These are phyloP conservation scores for Herpomyces periplanetae DNA, from an alignment of 2,329 filamentous ascomycete genomes.

Conservation along the genomic window DNA sequence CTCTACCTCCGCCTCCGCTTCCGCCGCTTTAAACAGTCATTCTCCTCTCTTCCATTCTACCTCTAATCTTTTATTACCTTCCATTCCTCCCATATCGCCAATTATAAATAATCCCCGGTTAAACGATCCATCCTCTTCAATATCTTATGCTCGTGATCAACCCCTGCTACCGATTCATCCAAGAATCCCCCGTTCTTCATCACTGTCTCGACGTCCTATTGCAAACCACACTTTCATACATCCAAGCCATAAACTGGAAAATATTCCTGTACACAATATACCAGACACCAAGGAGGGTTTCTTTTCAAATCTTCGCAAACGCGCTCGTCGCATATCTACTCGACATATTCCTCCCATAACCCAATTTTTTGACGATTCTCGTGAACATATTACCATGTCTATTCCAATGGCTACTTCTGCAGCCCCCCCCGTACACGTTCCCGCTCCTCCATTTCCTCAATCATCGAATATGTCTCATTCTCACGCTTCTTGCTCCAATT, in stretches of 20 bases:
- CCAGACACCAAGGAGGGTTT: constrained; percentile 70
- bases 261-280: constrained; percentile 31
- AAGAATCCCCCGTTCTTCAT: constrained; percentile 87
- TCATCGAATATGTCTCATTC: no score
- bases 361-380: no score
- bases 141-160: constrained; percentile 4
- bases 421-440: no score
- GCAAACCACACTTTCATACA: constrained; percentile 58
- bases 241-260: constrained; percentile 60
- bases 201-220: constrained; percentile 57
- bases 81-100: constrained; percentile 76
- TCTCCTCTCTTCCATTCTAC: constrained; percentile 23
- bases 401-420: no score
- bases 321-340: constrained; percentile 62
- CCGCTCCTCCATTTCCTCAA: no score
- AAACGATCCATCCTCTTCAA: no score
- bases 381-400: no score
- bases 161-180: constrained; percentile 28
- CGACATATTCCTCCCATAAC: no score
- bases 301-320: constrained; percentile 82
- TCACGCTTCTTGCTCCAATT: no score
- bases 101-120: constrained; percentile 40
- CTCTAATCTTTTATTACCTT: constrained; percentile 81
- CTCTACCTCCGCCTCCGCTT: not conserved
- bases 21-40: constrained; percentile 61